Base-by-base conservation (phyloP, 1,284 basidiomycete species). In the Ceratobasidium sp. region DNA sequence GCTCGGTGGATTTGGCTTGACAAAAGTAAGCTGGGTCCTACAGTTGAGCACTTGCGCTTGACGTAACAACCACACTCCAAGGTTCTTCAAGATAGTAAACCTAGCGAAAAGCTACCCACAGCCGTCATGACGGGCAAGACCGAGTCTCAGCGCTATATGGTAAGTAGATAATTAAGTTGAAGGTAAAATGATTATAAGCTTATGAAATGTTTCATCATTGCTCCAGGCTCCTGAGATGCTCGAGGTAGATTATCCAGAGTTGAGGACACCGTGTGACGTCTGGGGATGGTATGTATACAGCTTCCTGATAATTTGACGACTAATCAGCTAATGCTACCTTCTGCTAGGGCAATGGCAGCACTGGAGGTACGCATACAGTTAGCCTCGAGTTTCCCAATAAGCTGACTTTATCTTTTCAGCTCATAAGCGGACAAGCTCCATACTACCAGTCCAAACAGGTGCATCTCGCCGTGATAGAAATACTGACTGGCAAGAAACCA, bases 91-190 rank as follows among this genome's bases (percentile, higher is more conserved):
- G 42, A 39, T 51, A 44, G 60, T 51, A 46, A 13, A 28, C 44
- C 44, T 7, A 53, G 23, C 15, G 49, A 64, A 4, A 53, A 53
- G n/a, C 51, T 64, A 18, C 72, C 72, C 7, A 58, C 40, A n/a
- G 58, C 58, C 15, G 60, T 75, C 9, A 75, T 75, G 72, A 64
- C 72, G n/a, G 72, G 72, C 44, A 75, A 53, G 72, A 64, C 72
- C 60, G 72, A 75, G 13, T 39, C 56, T 20, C 60, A 75, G 15
- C 72, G 72, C 5, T 75, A 60, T 58, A 75, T 75, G 72, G 72
- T 75, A 51, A 33, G 72, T 61, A 18, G 9, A 15, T 18, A 20
- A 18, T 7, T 20, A 20, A 46, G 15, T 33, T 39, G 5, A n/a
- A 26, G 51, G 6, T 7, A 20, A 64, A 18, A 28, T 53, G 46